Percentiles rank a stretch among this genome's conserved stretches.
Conservation (phyloP, 306 rosid species). For the Trifolium dubium region DNA sequence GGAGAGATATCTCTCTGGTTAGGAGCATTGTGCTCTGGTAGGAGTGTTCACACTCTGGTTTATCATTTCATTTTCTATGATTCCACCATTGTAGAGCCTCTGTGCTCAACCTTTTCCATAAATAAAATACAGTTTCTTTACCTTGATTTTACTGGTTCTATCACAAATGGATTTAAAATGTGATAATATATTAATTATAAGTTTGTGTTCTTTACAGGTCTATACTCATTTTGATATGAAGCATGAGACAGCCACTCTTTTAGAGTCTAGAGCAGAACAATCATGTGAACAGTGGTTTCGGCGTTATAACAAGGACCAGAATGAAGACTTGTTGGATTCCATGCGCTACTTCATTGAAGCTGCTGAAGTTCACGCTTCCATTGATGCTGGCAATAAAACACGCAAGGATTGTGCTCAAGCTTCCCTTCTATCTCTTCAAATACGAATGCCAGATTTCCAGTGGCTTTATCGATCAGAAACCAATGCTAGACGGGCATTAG, state of each 20-base stretch:
- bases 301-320: conserved; percentile 81
- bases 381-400: conserved; percentile 97
- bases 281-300: conserved; percentile 76
- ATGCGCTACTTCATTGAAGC: conserved; percentile 97
- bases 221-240: conserved; percentile 97
- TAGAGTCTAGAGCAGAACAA: conserved; percentile 87
- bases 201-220: conserved; percentile 58
- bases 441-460: conserved; percentile 91
- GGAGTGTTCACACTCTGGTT: too few relatives aligned
- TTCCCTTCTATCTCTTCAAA: conserved; percentile 89
- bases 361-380: conserved; percentile 92
- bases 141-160: too few relatives aligned
- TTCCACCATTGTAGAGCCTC: too few relatives aligned
- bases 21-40: too few relatives aligned
- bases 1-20: too few relatives aligned
- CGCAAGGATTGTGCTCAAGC: conserved; percentile 92
- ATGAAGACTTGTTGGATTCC: conserved; percentile 86
- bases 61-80: too few relatives aligned
- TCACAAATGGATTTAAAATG: neutral
- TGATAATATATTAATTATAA: conserved; percentile 14
- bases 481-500: conserved; percentile 83
- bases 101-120: too few relatives aligned
- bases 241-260: conserved; percentile 90
- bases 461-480: conserved; percentile 88
- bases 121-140: too few relatives aligned